A percentile compares a stretch with the other conserved stretches of the same genome.
phyloP scores from a whole-genome alignment of 1,284 basidiomycete species.

The Bjerkandera adusta region DNA sequence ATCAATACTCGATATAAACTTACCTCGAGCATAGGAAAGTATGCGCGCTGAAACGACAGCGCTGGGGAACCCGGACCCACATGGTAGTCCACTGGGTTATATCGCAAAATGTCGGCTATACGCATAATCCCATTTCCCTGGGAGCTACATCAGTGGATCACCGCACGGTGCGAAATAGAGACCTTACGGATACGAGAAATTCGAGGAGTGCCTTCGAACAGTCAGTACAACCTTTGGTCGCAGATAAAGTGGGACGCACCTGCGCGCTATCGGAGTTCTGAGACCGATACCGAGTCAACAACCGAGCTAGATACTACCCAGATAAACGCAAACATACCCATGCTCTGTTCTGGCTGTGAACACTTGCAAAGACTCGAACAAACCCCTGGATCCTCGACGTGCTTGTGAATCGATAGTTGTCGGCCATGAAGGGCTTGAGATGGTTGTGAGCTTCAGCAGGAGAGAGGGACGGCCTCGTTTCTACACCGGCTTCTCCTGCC shows the following conservation, averaged over 20 bases:
- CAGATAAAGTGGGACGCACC: slow-evolving; percentile 29
- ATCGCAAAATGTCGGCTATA: slow-evolving; percentile 47
- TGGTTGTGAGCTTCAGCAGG: slow-evolving; percentile 48
- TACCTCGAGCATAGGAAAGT: slow-evolving; percentile 58
- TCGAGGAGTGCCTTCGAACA: slow-evolving; percentile 39
- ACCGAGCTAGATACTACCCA: background rate
- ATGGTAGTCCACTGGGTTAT: slow-evolving; percentile 37
- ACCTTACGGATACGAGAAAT: slow-evolving; percentile 37
- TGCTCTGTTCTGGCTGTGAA: slow-evolving; percentile 39
- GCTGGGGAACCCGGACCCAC: slow-evolving; percentile 32
- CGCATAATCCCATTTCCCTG: slow-evolving; percentile 52
- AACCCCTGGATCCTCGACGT: slow-evolving; percentile 46
- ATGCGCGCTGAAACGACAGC: slow-evolving; percentile 59
- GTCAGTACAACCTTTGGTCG: slow-evolving; percentile 8
- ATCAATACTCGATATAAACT: slow-evolving; percentile 20
- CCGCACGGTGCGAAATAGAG: background rate
- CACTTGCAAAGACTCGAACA: slow-evolving; percentile 43
- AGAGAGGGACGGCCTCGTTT: slow-evolving; percentile 34
- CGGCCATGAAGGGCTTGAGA: slow-evolving; percentile 42
- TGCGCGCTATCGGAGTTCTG: slow-evolving; percentile 54
- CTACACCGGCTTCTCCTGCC: slow-evolving; percentile 33
- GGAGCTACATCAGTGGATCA: background rate
- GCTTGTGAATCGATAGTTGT: slow-evolving; percentile 41
- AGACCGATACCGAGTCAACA: slow-evolving; percentile 1
- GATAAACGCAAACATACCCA: slow-evolving; percentile 42